A percentile compares a stretch with the other conserved stretches of the same genome.
These are phyloP conservation scores for Taphrina confusa DNA, from an alignment of 1,139 yeast genomes.

Conservation along the genomic window DNA sequence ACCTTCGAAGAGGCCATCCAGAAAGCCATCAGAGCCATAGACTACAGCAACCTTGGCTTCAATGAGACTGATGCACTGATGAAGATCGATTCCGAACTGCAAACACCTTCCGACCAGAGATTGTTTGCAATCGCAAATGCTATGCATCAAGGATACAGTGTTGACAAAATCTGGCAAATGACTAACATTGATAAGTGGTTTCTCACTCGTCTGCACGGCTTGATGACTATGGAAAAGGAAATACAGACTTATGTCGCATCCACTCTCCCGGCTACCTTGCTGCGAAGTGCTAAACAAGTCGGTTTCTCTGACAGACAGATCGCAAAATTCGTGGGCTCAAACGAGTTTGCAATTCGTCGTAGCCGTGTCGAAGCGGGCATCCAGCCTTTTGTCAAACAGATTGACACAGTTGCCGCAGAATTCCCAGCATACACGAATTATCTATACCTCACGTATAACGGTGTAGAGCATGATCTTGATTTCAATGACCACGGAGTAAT, in stretches of 20 bases:
- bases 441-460: constrained; percentile 92
- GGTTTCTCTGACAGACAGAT: constrained; percentile 98
- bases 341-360: constrained; percentile 91
- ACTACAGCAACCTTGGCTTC: constrained; percentile 92
- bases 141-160: constrained; percentile 71
- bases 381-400: constrained; percentile 91
- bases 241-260: constrained; percentile 43
- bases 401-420: constrained; percentile 98
- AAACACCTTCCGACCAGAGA: constrained; percentile 95
- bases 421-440: constrained; percentile 97
- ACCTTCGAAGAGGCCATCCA: constrained; percentile 98
- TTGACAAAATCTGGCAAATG: constrained; percentile 86
- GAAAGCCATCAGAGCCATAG: constrained; percentile 95
- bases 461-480: constrained; percentile 79
- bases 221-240: constrained; percentile 33
- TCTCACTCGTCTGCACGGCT: constrained; percentile 76
- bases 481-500: constrained; percentile 86
- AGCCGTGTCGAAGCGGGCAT: constrained; percentile 86
- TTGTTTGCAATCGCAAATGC: constrained; percentile 97
- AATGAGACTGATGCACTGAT: constrained; percentile 80
- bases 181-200: constrained; percentile 98
- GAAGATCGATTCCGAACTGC: constrained; percentile 86
- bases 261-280: constrained; percentile 59
- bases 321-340: constrained; percentile 84
- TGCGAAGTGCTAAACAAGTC: constrained; percentile 90